phyloP scores from a whole-genome alignment of 164 flowering plant genomes.

The Vitis riparia region DNA sequence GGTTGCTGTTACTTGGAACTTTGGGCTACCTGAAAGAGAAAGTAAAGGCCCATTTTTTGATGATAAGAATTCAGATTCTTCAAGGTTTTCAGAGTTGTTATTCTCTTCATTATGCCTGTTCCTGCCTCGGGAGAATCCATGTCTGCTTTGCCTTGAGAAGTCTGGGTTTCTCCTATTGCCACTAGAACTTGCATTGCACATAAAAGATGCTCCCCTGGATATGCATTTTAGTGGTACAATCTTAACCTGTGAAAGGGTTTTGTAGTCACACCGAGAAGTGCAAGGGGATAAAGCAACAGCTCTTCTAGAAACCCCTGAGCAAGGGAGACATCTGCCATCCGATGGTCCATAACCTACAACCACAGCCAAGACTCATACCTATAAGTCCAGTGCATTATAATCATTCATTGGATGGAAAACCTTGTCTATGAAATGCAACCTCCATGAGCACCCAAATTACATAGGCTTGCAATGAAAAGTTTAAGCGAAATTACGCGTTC shows the following conservation, averaged over 20 bases:
- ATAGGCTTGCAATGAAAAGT: no score
- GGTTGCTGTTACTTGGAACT: conserved; percentile 55
- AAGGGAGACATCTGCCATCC: conserved; percentile 54
- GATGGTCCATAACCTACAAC: no score
- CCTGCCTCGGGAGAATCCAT: conserved; percentile 50
- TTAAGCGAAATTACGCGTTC: no score
- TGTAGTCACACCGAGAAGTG: conserved; percentile 27
- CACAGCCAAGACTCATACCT: not conserved
- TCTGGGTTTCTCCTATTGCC: conserved; percentile 72
- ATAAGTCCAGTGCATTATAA: not conserved
- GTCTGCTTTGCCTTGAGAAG: conserved; percentile 64
- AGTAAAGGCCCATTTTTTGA: conserved; percentile 69
- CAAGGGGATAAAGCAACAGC: conserved; percentile 35
- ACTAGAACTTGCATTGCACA: conserved; percentile 59
- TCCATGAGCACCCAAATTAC: no score
- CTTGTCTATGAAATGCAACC: not conserved
- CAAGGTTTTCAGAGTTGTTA: conserved; percentile 47
- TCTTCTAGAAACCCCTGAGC: conserved; percentile 58
- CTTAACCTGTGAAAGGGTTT: conserved; percentile 29
- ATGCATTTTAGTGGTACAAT: conserved; percentile 24
- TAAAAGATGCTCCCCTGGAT: conserved; percentile 31
- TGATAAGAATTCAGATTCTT: conserved; percentile 58
- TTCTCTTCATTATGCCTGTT: conserved; percentile 62
- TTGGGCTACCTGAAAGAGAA: conserved; percentile 55
- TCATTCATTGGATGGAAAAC: not conserved